Evolutionary conservation across 2,329 filamentous ascomycete genomes (phyloP).

Genomic region (Polytolypa hystricis): DNA sequence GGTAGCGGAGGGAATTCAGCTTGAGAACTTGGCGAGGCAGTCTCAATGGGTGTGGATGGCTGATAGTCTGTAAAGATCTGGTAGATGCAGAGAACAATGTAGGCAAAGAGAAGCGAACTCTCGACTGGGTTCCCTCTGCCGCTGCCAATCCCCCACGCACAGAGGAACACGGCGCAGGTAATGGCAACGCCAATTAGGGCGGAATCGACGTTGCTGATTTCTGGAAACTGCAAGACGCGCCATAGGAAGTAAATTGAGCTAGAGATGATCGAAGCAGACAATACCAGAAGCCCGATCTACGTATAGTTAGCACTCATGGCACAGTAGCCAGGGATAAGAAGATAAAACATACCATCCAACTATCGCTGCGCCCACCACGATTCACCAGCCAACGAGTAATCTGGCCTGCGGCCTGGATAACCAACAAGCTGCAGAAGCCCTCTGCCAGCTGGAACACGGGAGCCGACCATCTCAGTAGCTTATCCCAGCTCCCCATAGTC

Average conservation of each 20-base stretch:
- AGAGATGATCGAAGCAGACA: conserved; percentile 84
- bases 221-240: conserved; percentile 86
- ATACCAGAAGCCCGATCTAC: conserved; percentile 75
- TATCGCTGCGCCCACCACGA: conserved; percentile 74
- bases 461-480: conserved; percentile 75
- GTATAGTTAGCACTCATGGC: conserved; percentile 10
- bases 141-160: conserved; percentile 86
- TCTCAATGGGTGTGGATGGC: conserved; percentile 56
- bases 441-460: conserved; percentile 90
- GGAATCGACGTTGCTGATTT: conserved; percentile 84
- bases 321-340: not conserved
- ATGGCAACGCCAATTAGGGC: conserved; percentile 86
- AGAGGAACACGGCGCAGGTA: conserved; percentile 84
- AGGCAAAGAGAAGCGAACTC: conserved; percentile 89
- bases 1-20: conserved; percentile 75
- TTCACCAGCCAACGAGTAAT: conserved; percentile 94
- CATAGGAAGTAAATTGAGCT: conserved; percentile 94
- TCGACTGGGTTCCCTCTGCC: conserved; percentile 91
- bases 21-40: conserved; percentile 48
- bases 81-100: conserved; percentile 96
- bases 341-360: conserved; percentile 68
- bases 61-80: conserved; percentile 99
- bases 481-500: conserved; percentile 81
- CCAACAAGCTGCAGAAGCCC: conserved; percentile 89
- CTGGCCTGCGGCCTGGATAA: conserved; percentile 90